A percentile compares a stretch with the other conserved stretches of the same genome.
phyloP scores from a whole-genome alignment of 345 rosid genomes.

The Boechera divaricarpa region DNA sequence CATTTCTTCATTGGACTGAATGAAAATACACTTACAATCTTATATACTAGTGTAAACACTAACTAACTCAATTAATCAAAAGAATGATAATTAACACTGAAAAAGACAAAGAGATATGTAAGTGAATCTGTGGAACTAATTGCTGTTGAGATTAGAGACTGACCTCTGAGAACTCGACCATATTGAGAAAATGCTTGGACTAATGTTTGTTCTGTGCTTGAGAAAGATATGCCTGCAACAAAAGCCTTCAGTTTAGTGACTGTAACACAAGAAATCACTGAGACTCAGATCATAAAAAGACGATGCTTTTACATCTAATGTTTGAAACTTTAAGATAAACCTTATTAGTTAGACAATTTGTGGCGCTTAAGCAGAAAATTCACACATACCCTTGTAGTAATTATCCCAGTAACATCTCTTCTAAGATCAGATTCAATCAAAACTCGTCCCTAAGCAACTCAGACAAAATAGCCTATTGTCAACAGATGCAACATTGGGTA shows the following conservation, averaged over 20 bases:
- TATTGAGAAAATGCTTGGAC: conserved; percentile 60
- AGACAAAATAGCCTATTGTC: background rate
- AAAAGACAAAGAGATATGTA: background rate
- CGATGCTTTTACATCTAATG: conserved; percentile 11
- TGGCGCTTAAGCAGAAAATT: background rate
- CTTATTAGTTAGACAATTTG: background rate
- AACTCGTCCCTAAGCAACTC: background rate
- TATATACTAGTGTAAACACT: background rate
- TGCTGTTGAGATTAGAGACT: conserved; percentile 15
- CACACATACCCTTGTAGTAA: background rate
- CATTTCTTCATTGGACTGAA: background rate
- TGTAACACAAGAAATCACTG: background rate
- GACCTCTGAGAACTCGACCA: conserved; percentile 63
- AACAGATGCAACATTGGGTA: too few relatives aligned
- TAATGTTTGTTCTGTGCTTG: conserved; percentile 53
- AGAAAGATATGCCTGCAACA: conserved; percentile 56
- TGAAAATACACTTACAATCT: background rate
- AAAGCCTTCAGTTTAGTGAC: background rate
- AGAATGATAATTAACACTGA: background rate
- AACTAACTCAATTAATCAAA: background rate
- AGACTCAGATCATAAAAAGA: background rate
- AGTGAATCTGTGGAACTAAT: background rate
- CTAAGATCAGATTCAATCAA: background rate
- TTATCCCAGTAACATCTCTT: background rate
- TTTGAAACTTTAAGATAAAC: conserved; percentile 16